Base-by-base conservation (phyloP, 768 basidiomycete genomes). In the Imleria badia region DNA sequence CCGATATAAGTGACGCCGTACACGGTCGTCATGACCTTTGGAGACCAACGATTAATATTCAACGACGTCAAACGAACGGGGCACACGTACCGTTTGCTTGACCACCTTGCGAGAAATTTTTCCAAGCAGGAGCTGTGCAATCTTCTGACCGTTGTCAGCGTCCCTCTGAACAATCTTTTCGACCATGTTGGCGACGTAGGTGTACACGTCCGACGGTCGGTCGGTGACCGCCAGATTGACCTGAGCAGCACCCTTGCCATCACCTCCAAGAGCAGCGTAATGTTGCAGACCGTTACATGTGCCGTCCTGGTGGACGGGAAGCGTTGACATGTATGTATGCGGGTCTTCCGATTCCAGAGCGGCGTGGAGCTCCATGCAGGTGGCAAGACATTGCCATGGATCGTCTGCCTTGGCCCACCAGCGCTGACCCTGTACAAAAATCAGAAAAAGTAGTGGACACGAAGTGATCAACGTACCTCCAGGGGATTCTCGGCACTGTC, bases 271-370 rank as follows among this genome's bases (percentile, higher is more conserved):
- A 0, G 97, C 97, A 7, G 97, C 97, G 65, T 99, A 99, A 70
- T 99, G 96, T 73, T 99, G 97, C 59, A 99, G 78, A 26, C 96
- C 97, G 62, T 99, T 99, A 64, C 97, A 99, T 0, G 97, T 98
- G 4, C 97, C 96, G 60, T 99, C 97, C 72, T 98, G 96, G 68
- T 99, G 97, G 7, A 98, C 82, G 0, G 97, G 97, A n/a, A 97
- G 78, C 17, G 75, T 71, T 4, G 86, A 92, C 63, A 78, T 72
- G 71, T 75, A 87, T 19, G 71, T 67, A 56, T 77, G 80, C 1
- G 82, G 80, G 39, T 84, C 78, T 15, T 83, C 81, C 1, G 87
- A 88, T 39, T 87, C 80, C 1, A 95, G 77, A 2, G 96, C 96
- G 1, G 78, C 80, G 43, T 79, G 79, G n/a, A 98, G 78, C 66